Conservation (phyloP, 1,284 basidiomycete species). For the Earliella scabrosa region DNA sequence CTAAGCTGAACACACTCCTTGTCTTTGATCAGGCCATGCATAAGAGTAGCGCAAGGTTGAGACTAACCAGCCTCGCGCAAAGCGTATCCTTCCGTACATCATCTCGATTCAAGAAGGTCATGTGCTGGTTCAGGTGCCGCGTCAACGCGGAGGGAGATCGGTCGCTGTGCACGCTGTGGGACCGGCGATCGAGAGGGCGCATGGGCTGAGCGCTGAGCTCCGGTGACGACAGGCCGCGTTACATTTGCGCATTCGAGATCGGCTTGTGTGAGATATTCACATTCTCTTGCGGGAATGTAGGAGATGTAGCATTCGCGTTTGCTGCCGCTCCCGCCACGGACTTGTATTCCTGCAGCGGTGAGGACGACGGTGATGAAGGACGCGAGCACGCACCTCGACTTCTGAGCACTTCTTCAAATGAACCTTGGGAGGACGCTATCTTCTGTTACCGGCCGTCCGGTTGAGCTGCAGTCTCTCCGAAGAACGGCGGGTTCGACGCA, state of each 20-base stretch:
- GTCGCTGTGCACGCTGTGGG: slow-evolving; percentile 60
- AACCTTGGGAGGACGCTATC: slow-evolving; percentile 77
- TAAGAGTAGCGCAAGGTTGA: not conserved
- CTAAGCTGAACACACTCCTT: slow-evolving; percentile 91
- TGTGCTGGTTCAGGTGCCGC: slow-evolving; percentile 76
- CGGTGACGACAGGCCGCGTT: slow-evolving; percentile 52
- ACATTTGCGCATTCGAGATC: slow-evolving; percentile 41
- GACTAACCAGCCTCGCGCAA: slow-evolving; percentile 81
- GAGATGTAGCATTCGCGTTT: slow-evolving; percentile 24
- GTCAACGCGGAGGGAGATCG: slow-evolving; percentile 63
- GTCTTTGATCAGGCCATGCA: slow-evolving; percentile 52
- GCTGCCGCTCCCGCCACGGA: slow-evolving; percentile 46
- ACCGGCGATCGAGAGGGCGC: slow-evolving; percentile 73
- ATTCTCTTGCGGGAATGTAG: slow-evolving; percentile 30
- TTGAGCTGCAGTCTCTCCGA: not conserved
- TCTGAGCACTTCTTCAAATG: slow-evolving; percentile 81
- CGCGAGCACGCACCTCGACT: slow-evolving; percentile 62
- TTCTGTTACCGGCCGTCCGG: slow-evolving; percentile 47
- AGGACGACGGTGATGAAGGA: not conserved
- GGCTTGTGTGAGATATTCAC: slow-evolving; percentile 32
- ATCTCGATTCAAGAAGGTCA: slow-evolving; percentile 77
- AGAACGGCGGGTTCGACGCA: slow-evolving; percentile 34
- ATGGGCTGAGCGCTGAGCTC: slow-evolving; percentile 79
- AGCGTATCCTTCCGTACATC: slow-evolving; percentile 64
- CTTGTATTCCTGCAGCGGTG: slow-evolving; percentile 59